Base-by-base conservation (phyloP, 106 monocot species). In the Dioscorea dumetorum region DNA sequence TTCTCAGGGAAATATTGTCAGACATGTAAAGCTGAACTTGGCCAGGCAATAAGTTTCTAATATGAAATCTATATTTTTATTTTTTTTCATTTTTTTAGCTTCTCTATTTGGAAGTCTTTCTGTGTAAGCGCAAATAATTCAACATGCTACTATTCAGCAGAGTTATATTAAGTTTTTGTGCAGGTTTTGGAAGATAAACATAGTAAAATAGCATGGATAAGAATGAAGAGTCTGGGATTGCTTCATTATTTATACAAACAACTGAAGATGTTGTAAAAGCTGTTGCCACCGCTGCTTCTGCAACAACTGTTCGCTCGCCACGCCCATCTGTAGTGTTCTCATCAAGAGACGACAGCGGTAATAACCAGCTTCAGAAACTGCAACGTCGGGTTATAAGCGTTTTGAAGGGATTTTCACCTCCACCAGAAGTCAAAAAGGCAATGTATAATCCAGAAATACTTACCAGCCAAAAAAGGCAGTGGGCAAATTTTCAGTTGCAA, bases 381-480 rank as follows among this genome's bases (percentile, higher is more conserved):
- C 92, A 84, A 21, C 77, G 73, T 33, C 92, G 87, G 18, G 80
- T 99, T 56, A 72, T 72, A 33, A 81, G 81, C 51, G 82, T 83
- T 49, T 59, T 99, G 50, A 92, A 78, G 63, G 92, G 92, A 5
- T 83, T 90, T 62, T 92, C 92, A 67, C 70, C 92, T 68, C 74
- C 80, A 33, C 87, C 89, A 58, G 84, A 90, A 70, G 79, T 79
- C 51, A 86, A 84, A 62, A 82, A 60, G 68, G 67, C 82, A 24
- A 50, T 90, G 51, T 99, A 99, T 60, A 99, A 99, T 77, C 97
- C 97, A 12, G 97, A 99, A 70, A 80, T 92, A 57, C 86, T 99
- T 35, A 99, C 97, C 5, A 87, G 78, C 34, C 97, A 99, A 68
- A 99, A 99, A 72, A 86, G 97, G 22, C 97, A 86, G 57, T 99